A percentile compares a stretch with the other conserved stretches of the same genome.
Conservation (phyloP, 2,329 filamentous ascomycete genomes). For the Calycina marina region DNA sequence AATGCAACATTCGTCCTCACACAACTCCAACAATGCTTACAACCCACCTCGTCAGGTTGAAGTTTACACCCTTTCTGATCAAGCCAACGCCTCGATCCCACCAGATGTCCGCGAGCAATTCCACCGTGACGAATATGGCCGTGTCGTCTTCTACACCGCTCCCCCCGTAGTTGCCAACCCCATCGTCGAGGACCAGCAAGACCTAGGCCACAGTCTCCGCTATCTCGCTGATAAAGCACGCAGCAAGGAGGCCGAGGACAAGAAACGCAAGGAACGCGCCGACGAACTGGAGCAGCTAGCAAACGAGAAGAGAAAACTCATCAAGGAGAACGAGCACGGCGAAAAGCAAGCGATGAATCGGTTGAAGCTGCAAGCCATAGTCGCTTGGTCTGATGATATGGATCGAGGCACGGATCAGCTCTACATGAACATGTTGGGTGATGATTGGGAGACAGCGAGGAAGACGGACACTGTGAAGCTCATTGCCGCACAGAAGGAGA, state of each 20-base stretch:
- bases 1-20: constrained; percentile 7
- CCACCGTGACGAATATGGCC: constrained; percentile 48
- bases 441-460: constrained; percentile 14
- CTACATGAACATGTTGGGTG: constrained; percentile 17
- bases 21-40: constrained; percentile 27
- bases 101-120: constrained; percentile 49
- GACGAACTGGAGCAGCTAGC: constrained; percentile 19
- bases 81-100: constrained; percentile 49
- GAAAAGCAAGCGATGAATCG: constrained; percentile 8
- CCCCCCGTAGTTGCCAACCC: constrained; percentile 39
- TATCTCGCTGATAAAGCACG: constrained; percentile 32
- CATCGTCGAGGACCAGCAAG: constrained; percentile 14
- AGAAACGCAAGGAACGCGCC: constrained; percentile 19
- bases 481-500: constrained; percentile 8
- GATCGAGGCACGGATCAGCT: constrained; percentile 16
- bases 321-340: constrained; percentile 10
- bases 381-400: constrained; percentile 13
- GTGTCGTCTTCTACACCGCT: constrained; percentile 52
- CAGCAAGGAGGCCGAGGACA: constrained; percentile 21
- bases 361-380: constrained; percentile 10
- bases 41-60: constrained; percentile 46
- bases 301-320: constrained; percentile 12
- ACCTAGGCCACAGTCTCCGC: constrained; percentile 32
- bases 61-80: constrained; percentile 48
- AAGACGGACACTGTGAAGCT: constrained; percentile 9